These are phyloP conservation scores for Globisporangium recalcitrans DNA, from an alignment of 352 stramenopile species.

Conservation along the genomic window DNA sequence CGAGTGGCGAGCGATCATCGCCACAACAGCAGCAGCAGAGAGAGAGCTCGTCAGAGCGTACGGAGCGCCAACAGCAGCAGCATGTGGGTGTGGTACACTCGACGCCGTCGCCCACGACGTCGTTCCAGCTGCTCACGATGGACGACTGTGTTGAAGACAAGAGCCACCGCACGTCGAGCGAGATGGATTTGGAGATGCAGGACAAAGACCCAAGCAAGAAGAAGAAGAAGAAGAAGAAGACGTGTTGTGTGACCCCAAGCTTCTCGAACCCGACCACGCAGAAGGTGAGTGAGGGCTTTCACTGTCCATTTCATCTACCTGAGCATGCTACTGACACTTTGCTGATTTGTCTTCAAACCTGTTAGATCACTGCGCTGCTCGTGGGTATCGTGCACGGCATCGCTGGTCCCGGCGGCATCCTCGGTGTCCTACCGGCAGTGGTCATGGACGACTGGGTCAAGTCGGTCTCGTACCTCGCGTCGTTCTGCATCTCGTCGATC, in stretches of 20 bases:
- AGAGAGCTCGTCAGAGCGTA: not conserved
- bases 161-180: constrained; percentile 3
- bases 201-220: constrained; percentile 16
- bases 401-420: constrained; percentile 46
- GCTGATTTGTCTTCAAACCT: not conserved
- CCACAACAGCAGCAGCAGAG: not conserved
- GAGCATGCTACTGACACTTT: not conserved
- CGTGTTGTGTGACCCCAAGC: constrained; percentile 29
- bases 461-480: constrained; percentile 75
- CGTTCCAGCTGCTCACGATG: constrained; percentile 18
- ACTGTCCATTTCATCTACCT: not conserved
- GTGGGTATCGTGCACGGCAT: constrained; percentile 85
- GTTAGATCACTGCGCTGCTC: constrained; percentile 61
- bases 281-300: constrained; percentile 14
- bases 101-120: constrained; percentile 12
- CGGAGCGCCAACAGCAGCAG: not conserved
- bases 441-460: constrained; percentile 63
- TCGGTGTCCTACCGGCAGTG: constrained; percentile 85
- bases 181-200: not conserved
- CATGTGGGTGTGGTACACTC: not conserved
- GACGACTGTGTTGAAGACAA: constrained; percentile 11
- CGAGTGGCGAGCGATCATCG: not conserved
- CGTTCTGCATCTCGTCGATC: constrained; percentile 87
- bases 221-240: constrained; percentile 16
- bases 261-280: constrained; percentile 56